Percentiles rank a stretch among this genome's conserved stretches.
These are phyloP conservation scores for Coemansia sp. DNA, from an alignment of 192 early-diverging fungal genomes.

Conservation along the genomic window DNA sequence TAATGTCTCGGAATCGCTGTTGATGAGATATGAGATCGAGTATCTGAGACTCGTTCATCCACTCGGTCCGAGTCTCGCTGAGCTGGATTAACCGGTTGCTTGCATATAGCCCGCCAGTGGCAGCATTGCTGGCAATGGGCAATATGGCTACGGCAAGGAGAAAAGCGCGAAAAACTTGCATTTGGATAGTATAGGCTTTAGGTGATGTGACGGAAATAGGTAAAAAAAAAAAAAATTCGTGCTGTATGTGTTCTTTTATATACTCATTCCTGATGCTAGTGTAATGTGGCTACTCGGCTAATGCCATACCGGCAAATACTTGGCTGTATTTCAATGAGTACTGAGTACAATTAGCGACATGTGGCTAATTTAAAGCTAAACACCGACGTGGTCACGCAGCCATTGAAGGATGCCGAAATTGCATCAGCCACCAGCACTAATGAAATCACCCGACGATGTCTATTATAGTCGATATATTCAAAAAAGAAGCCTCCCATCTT, in stretches of 20 bases:
- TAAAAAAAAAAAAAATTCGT: not conserved
- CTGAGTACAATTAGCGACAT: not conserved
- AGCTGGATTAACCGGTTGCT: slow-evolving; percentile 8
- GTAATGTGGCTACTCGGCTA: not conserved
- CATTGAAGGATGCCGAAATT: not conserved
- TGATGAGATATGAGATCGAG: not conserved
- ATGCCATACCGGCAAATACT: not conserved
- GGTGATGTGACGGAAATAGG: not conserved
- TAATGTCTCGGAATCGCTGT: slow-evolving; percentile 25
- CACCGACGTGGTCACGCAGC: not conserved
- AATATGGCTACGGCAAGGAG: not conserved
- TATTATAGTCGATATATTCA: slow-evolving; percentile 5
- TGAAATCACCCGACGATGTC: not conserved
- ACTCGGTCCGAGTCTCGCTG: slow-evolving; percentile 7
- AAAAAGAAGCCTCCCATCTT: not conserved
- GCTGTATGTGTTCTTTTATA: not conserved
- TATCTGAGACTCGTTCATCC: slow-evolving; percentile 16
- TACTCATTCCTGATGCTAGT: not conserved
- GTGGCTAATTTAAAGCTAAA: not conserved
- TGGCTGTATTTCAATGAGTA: not conserved
- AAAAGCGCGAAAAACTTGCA: not conserved
- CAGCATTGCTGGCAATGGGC: not conserved
- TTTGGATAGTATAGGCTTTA: not conserved
- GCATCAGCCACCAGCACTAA: slow-evolving; percentile 1
- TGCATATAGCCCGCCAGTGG: not conserved